phyloP scores from a whole-genome alignment of 495 filamentous ascomycete species.

The Staphylotrichum tortipilum region DNA sequence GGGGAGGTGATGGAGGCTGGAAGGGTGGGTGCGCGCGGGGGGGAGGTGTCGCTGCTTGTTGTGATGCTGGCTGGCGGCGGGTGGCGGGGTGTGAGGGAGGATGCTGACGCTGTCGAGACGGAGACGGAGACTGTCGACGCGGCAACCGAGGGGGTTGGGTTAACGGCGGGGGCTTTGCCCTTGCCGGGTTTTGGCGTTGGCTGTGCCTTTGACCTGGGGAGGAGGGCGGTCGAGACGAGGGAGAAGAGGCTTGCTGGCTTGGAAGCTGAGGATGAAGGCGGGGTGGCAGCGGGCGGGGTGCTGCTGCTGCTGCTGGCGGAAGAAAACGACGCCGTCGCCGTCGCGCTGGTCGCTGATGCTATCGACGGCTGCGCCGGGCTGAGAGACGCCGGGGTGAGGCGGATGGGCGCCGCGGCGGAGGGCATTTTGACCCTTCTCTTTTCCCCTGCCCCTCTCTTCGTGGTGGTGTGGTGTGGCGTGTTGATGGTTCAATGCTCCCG shows the following conservation, averaged over 20 bases:
- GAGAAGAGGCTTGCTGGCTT: conserved; percentile 1
- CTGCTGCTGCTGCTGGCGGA: not conserved
- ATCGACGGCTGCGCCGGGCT: conserved; percentile 1
- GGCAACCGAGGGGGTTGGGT: not conserved
- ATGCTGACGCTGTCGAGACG: no score
- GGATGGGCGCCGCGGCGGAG: not conserved
- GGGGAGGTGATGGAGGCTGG: not conserved
- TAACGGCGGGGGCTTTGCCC: not conserved
- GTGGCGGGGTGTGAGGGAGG: not conserved
- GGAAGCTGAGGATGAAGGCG: no score
- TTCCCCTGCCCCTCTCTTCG: not conserved
- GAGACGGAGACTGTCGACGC: conserved; percentile 2
- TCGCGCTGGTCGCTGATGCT: conserved; percentile 6
- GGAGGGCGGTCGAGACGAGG: not conserved
- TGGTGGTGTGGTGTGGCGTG: no score
- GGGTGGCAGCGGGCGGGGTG: not conserved
- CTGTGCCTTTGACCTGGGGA: no score
- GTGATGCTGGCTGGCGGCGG: not conserved
- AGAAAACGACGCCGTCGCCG: not conserved
- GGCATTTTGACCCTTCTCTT: not conserved
- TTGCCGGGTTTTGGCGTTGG: not conserved
- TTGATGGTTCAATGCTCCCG: no score
- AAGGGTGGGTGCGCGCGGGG: not conserved
- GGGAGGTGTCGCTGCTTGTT: not conserved
- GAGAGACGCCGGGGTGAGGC: not conserved